Base-by-base conservation (phyloP, 2,329 filamentous ascomycete species). In the Juglanconis oblonga region DNA sequence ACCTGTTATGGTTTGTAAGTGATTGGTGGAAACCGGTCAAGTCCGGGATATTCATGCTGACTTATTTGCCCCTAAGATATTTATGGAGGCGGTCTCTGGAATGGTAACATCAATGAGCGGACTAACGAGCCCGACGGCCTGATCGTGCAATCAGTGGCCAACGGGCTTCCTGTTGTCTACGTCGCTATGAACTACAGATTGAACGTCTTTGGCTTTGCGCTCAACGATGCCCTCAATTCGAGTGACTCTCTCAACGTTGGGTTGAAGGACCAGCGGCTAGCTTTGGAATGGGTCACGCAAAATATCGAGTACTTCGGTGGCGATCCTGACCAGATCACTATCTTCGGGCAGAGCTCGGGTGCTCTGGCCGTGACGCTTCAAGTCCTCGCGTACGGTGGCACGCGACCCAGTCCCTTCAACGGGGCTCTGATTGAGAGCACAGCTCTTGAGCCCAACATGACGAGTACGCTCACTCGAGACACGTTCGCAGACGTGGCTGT, bases 241-340 rank as follows among this genome's bases (percentile, higher is more conserved):
- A 53, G 36, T 11, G 38, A 53, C 5, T 53, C 52, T 5, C 36
- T 53, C 36, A 17, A 71, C 79, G 13, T 75, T 13, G 79, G 79
- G 3, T 64, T 77, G 3, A 67, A 71, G 24, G 76, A 78, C 55
- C 75, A 78, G 63, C 66, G 73, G 5, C 57, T 74, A 8, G 76
- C 72, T 1, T 65, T 77, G 1, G 64, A 71, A 40, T 78, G 76
- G 76, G 67, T 78, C 55, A 74, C 74, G 59, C 73, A 72, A 60
- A 78, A 73, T 62, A 76, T 77, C 53, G 67, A 62, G 7, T 65
- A 67, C 6, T 77, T 77, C 52, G 73, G 74, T 6, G 75, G 74
- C n/a, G 71, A 77, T 57, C 70, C 71, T n/a, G 51, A 59, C 1
- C 70, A 74, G 49, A 74, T 78, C 10, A 79, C 74, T 4, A 67